A percentile compares a stretch with the other conserved stretches of the same genome.
Conservation (phyloP, 108 stramenopile species). For the Skeletonema potamos region DNA sequence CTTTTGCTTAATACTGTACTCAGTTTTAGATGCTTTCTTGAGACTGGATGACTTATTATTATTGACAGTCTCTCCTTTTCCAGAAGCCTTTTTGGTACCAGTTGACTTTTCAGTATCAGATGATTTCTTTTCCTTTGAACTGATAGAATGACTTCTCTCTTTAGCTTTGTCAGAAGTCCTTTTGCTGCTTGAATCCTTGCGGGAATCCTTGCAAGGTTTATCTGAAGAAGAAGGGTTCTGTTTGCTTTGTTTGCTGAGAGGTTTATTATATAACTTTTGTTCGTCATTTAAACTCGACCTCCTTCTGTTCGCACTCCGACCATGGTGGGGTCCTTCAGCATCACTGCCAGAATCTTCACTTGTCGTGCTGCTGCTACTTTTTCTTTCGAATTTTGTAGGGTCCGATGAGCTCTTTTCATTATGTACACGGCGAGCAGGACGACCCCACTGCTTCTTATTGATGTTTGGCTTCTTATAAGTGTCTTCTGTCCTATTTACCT, state of each 20-base stretch:
- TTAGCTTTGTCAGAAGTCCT: background rate
- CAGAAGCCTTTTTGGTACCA: background rate
- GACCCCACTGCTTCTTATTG: constrained; percentile 25
- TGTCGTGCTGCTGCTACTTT: constrained; percentile 24
- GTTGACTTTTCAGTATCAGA: background rate
- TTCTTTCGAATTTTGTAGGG: background rate
- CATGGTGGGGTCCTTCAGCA: background rate
- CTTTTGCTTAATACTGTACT: background rate
- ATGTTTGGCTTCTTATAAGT: background rate
- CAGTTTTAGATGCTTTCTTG: background rate
- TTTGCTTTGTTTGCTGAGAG: background rate
- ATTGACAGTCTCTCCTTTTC: background rate
- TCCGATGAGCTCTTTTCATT: background rate
- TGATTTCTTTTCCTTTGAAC: background rate
- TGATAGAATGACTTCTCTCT: background rate
- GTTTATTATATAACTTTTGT: background rate
- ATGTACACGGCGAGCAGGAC: background rate
- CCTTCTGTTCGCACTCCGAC: background rate
- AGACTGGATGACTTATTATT: background rate
- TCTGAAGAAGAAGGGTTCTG: background rate
- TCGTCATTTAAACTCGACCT: background rate
- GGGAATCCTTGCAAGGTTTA: background rate
- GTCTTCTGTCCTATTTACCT: background rate
- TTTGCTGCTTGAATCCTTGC: background rate
- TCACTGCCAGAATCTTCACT: constrained; percentile 13